Conservation (phyloP, 345 rosid species). For the Populus ilicifolia region DNA sequence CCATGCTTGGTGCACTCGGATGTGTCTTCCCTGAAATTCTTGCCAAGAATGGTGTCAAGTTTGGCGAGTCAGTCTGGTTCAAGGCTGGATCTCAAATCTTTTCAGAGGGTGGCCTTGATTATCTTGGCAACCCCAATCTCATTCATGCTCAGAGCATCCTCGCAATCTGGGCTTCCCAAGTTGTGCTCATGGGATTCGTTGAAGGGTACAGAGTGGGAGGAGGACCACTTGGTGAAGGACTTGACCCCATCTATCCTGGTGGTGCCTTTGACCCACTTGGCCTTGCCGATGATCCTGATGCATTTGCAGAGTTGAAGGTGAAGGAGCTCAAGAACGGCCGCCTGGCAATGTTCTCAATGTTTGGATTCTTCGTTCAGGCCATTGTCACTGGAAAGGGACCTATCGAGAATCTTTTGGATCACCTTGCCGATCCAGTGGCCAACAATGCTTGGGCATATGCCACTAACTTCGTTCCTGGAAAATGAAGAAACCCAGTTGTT, state of each 20-base stretch:
- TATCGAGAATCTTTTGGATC: slow-evolving; percentile 81
- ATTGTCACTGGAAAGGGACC: slow-evolving; percentile 97
- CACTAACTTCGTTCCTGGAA: slow-evolving; percentile 96
- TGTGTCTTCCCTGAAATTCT: slow-evolving; percentile 91
- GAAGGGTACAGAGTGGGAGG: slow-evolving; percentile 98
- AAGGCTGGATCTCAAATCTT: slow-evolving; percentile 92
- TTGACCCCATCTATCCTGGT: slow-evolving; percentile 94
- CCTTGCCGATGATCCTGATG: slow-evolving; percentile 90
- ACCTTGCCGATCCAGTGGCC: slow-evolving; percentile 78
- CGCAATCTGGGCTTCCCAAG: slow-evolving; percentile 90
- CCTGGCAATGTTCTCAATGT: slow-evolving; percentile 91
- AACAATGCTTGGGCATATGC: slow-evolving; percentile 98
- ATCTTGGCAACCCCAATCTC: slow-evolving; percentile 93
- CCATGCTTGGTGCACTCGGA: slow-evolving; percentile 92
- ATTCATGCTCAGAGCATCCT: slow-evolving; percentile 95
- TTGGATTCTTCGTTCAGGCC: slow-evolving; percentile 93
- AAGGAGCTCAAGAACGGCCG: slow-evolving; percentile 96
- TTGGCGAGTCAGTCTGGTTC: slow-evolving; percentile 96
- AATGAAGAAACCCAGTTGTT: slow-evolving; percentile 34
- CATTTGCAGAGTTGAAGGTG: slow-evolving; percentile 90
- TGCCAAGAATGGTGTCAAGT: slow-evolving; percentile 73
- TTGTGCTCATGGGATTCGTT: slow-evolving; percentile 89
- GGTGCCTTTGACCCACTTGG: slow-evolving; percentile 93
- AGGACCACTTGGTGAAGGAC: slow-evolving; percentile 94
- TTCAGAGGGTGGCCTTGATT: slow-evolving; percentile 93